Base-by-base conservation (phyloP, 179 eudicot genomes). In the Nepenthes alata region DNA sequence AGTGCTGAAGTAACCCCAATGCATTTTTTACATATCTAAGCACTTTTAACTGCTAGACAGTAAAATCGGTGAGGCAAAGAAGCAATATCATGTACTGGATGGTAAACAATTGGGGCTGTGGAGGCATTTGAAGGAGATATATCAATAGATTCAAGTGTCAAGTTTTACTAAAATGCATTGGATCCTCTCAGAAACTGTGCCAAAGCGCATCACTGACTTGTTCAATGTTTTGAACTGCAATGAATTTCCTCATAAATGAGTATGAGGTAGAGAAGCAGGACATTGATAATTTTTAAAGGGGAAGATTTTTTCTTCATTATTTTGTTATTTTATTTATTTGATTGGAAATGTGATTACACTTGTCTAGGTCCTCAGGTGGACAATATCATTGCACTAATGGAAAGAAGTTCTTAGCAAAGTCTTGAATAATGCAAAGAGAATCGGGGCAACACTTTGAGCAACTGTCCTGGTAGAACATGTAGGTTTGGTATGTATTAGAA, bases 111-210 rank as follows among this genome's bases (percentile, higher is more conserved):
- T 78, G 55, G 98, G 89, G 78, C 64, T 93, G 47, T 85, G 95
- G 25, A 89, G 78, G 81, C 95, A 89, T 75, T 75, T 93, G 74
- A 93, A 93, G 77, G 98, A 93, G 73, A 79, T 89, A 49, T 93
- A 96, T 58, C 93, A 80, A 72, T 83, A 75, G 81, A 93, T 89
- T 77, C 96, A 89, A 88, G 98, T 87, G 6, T 25, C 35, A 38
- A 39, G 50, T 41, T 62, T 44, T 65, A 50, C 64, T 54, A 34
- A 12, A 60, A 53, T 15, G 52, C 37, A 36, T 37, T 49, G 35
- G 60, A 55, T 11, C 3, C 45, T 59, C 52, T 12, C n/a, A 53
- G 25, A 0, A 25, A 25, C 25, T 25, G 1, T 16, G 1, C 25
- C 50, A 44, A 45, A 2, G 61, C 54, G 57, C 50, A 64, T 56